Evolutionary conservation across 495 filamentous ascomycete species (phyloP).

Genomic region (Parathielavia hyrcaniae): DNA sequence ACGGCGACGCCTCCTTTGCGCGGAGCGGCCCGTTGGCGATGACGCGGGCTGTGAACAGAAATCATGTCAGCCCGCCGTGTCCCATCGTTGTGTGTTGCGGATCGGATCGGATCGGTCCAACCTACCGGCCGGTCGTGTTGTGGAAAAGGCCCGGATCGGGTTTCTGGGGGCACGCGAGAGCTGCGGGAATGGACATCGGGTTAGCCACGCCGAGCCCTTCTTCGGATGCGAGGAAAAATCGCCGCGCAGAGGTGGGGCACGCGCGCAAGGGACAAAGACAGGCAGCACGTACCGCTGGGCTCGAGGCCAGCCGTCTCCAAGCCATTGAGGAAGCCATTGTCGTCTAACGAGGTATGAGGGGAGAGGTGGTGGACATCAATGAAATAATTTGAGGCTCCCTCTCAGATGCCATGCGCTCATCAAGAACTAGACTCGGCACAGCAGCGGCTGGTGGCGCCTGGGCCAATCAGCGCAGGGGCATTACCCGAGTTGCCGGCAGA

Average conservation of each 20-base stretch:
- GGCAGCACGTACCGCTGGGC: slow-evolving; percentile 40
- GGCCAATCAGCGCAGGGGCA: slow-evolving; percentile 25
- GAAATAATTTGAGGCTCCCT: slow-evolving; percentile 30
- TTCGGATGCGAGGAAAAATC: slow-evolving; percentile 7
- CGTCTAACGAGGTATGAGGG: slow-evolving; percentile 25
- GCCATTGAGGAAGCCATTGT: slow-evolving; percentile 51
- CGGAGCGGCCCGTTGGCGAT: slow-evolving; percentile 77
- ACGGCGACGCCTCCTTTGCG: slow-evolving; percentile 82
- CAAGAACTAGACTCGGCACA: slow-evolving; percentile 24
- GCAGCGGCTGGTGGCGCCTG: slow-evolving; percentile 11
- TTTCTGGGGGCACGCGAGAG: slow-evolving; percentile 42
- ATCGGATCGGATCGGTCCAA: background rate
- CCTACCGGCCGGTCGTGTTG: slow-evolving; percentile 73
- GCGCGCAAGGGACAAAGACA: background rate
- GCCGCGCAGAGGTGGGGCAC: background rate
- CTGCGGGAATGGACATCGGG: slow-evolving; percentile 30
- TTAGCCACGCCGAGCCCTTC: slow-evolving; percentile 12
- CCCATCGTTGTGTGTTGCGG: too few species aligned
- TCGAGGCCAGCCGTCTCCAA: slow-evolving; percentile 42
- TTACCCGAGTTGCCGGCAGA: slow-evolving; percentile 35
- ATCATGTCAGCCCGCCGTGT: slow-evolving; percentile 9
- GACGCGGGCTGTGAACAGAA: slow-evolving; percentile 50
- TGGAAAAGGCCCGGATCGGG: slow-evolving; percentile 73
- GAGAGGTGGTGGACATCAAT: slow-evolving; percentile 28
- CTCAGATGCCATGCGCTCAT: slow-evolving; percentile 12